A percentile compares a stretch with the other conserved stretches of the same genome.
These are phyloP conservation scores for Syzygium oleosum DNA, from an alignment of 345 rosid species.

Conservation along the genomic window DNA sequence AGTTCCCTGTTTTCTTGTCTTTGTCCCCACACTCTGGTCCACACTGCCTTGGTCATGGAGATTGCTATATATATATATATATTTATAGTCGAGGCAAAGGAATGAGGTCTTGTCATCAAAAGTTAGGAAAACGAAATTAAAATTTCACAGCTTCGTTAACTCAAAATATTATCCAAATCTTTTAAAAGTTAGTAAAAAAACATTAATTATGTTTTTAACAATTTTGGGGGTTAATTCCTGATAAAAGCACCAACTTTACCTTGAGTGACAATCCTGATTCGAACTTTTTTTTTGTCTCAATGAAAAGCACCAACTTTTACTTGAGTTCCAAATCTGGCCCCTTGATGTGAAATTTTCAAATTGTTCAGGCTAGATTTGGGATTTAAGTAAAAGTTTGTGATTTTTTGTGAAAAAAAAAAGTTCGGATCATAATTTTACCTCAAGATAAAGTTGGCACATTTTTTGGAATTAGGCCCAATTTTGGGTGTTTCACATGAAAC, in stretches of 20 bases:
- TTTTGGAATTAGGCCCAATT: background rate
- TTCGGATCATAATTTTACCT: too few species aligned
- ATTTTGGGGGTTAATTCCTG: background rate
- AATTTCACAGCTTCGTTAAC: background rate
- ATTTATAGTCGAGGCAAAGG: background rate
- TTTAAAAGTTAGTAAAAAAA: background rate
- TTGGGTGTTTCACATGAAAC: background rate
- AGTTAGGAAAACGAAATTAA: background rate
- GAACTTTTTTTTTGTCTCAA: too few species aligned
- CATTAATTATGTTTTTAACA: background rate
- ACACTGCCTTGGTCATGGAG: background rate
- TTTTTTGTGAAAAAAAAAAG: too few species aligned
- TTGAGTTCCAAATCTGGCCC: too few species aligned
- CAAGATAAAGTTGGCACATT: too few species aligned
- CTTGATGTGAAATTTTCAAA: too few species aligned
- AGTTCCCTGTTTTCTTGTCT: background rate
- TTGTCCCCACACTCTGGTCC: conserved; percentile 17
- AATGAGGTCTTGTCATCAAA: background rate
- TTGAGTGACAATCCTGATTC: too few species aligned
- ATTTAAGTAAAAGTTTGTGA: too few species aligned
- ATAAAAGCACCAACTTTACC: too few species aligned
- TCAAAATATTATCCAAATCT: background rate
- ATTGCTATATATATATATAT: background rate
- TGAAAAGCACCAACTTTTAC: too few species aligned
- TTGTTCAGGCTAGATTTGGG: too few species aligned